Evolutionary conservation across 2,329 filamentous ascomycete genomes (phyloP), one percentile per base, ranked within the genome.

Genomic region (Exophiala phaeomuriformis): DNA sequence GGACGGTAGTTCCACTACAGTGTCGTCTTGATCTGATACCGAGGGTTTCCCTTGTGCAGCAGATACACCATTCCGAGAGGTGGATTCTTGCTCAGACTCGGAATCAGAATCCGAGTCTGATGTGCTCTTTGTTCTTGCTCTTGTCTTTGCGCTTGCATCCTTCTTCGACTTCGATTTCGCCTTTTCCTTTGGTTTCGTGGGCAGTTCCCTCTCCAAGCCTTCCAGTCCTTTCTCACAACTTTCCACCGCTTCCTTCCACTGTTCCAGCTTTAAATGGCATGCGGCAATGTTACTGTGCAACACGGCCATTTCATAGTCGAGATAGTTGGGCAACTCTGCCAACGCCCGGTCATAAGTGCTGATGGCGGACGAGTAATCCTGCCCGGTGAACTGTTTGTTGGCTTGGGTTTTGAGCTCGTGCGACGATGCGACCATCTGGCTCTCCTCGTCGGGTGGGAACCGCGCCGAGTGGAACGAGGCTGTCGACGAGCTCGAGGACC

Each of bases 211-310:
- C 56, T 86, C 82, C n/a, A 97, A 72, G 0, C 79, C 77, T 7
- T 90, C 84, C 0, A 97, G 67, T 1, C 88, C 84, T 7, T 80
- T 76, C 0, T 83, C 86, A 0, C 90, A 90, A 6, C 81, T 78
- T 46, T 84, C 83, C 41, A 90, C 78, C 6, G 89, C 88, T 31
- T 88, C 83, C 61, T 90, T 89, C 88, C 90, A 96, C 57, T 91
- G 84, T 56, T 83, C 77, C 2, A 94, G 75, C 67, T 94, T 94
- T 51, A 97, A 69, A 64, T 95, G 82, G 66, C 90, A 95, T 6
- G 90, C 91, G 1, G 91, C 81, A 61, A 96, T 85, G 72, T 97
- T 97, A 67, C 86, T 90, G 55, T 85, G 82, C 4, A 97, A 76
- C 6, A 97, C 88, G 29, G 90, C 89, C 58, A 91, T 77, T 63